Evolutionary conservation across 2,329 filamentous ascomycete genomes (phyloP).

Genomic region (Fusarium temperatum): DNA sequence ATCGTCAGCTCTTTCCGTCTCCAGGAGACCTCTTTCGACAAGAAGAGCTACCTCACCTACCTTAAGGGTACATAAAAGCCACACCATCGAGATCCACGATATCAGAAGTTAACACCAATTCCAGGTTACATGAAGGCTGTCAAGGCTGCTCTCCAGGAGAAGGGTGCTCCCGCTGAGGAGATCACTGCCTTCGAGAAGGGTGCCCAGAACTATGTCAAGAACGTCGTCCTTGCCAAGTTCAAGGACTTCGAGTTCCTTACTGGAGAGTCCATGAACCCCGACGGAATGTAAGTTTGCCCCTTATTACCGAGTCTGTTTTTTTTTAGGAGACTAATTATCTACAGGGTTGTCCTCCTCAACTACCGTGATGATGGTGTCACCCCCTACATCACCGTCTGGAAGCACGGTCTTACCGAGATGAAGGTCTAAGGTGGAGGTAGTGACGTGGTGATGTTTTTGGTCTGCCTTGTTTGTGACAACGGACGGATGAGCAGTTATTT

Average conservation of each 20-base stretch:
- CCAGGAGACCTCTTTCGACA: slow-evolving; percentile 80
- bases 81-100: neutral
- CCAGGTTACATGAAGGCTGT: slow-evolving; percentile 91
- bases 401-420: slow-evolving; percentile 87
- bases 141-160: slow-evolving; percentile 74
- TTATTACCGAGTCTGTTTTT: neutral
- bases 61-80: slow-evolving; percentile 75
- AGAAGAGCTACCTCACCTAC: slow-evolving; percentile 84
- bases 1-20: slow-evolving; percentile 93
- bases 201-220: slow-evolving; percentile 80
- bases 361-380: slow-evolving; percentile 97
- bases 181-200: slow-evolving; percentile 83
- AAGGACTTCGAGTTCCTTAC: slow-evolving; percentile 97
- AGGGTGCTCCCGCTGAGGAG: slow-evolving; percentile 68
- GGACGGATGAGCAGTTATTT: slow-evolving; percentile 27
- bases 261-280: slow-evolving; percentile 90
- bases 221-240: slow-evolving; percentile 83
- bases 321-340: neutral
- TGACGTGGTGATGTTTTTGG: slow-evolving; percentile 26
- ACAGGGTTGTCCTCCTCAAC: slow-evolving; percentile 88
- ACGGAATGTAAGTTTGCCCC: slow-evolving; percentile 79
- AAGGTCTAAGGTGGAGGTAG: slow-evolving; percentile 77
- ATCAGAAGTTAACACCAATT: slow-evolving; percentile 1
- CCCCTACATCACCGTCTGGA: slow-evolving; percentile 91
- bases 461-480: slow-evolving; percentile 26